phyloP scores from a whole-genome alignment of 2,329 filamentous ascomycete species.

The Lasiodiplodia hormozganensis region DNA sequence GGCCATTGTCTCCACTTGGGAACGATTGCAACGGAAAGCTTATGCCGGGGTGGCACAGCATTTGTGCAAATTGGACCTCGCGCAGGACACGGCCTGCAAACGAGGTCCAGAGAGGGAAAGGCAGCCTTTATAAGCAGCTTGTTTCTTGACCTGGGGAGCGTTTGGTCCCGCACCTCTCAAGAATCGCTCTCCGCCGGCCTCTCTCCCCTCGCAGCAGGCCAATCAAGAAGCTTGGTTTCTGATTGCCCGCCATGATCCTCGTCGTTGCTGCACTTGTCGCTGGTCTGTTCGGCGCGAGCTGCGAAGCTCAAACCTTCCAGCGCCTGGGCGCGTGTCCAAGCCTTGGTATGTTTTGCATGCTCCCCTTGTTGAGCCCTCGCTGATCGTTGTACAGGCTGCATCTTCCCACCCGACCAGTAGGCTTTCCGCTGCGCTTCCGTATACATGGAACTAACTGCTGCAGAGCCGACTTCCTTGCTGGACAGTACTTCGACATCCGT shows the following conservation, averaged over 20 bases:
- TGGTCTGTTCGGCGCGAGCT: slow-evolving; percentile 30
- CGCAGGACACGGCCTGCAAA: background rate
- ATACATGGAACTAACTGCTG: background rate
- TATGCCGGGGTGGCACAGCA: slow-evolving; percentile 4
- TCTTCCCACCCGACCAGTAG: slow-evolving; percentile 66
- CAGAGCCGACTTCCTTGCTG: slow-evolving; percentile 79
- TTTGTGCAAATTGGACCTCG: slow-evolving; percentile 5
- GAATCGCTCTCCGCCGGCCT: background rate
- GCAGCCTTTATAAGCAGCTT: slow-evolving; percentile 15
- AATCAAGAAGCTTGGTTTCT: background rate
- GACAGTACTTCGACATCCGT: slow-evolving; percentile 83
- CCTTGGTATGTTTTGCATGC: slow-evolving; percentile 50
- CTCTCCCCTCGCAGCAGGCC: background rate
- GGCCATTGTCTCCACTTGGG: background rate
- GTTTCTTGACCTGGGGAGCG: background rate
- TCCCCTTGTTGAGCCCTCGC: background rate
- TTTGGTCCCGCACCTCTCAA: slow-evolving; percentile 3
- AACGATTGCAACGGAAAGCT: background rate
- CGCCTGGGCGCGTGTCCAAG: slow-evolving; percentile 63
- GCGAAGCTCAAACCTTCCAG: slow-evolving; percentile 60
- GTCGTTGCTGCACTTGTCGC: slow-evolving; percentile 14
- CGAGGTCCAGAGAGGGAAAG: background rate
- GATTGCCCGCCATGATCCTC: background rate
- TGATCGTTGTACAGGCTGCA: slow-evolving; percentile 48
- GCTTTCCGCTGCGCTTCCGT: slow-evolving; percentile 31